phyloP scores from a whole-genome alignment of 129 eudicot genomes.

The Pseudognaphalium luteoalbum region DNA sequence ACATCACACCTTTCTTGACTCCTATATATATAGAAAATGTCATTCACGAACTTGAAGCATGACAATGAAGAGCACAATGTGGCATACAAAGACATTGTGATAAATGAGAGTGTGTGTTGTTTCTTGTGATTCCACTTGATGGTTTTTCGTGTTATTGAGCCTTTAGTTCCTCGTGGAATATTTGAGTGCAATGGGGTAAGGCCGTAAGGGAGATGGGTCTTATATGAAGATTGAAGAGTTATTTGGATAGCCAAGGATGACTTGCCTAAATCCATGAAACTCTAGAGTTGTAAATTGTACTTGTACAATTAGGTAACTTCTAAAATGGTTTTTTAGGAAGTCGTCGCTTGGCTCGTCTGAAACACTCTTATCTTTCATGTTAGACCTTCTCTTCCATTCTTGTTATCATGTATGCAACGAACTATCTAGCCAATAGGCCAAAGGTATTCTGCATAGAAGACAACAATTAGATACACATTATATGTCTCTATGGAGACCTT shows the following conservation, averaged over 20 bases:
- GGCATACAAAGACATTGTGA: background rate
- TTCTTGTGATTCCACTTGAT: background rate
- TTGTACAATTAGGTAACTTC: slow-evolving; percentile 1
- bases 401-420: background rate
- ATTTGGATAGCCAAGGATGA: slow-evolving; percentile 76
- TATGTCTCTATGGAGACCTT: too few relatives aligned
- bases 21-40: slow-evolving; percentile 28
- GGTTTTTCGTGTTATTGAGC: background rate
- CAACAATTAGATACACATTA: too few relatives aligned
- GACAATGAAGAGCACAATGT: slow-evolving; percentile 23
- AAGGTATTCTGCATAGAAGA: background rate
- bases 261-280: slow-evolving; percentile 62
- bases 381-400: slow-evolving; percentile 48
- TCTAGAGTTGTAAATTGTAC: background rate
- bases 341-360: slow-evolving; percentile 41
- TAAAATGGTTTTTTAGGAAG: slow-evolving; percentile 41
- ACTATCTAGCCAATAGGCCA: background rate
- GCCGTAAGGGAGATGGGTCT: slow-evolving; percentile 53
- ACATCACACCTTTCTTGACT: slow-evolving; percentile 6
- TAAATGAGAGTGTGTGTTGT: background rate
- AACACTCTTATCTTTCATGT: slow-evolving; percentile 51
- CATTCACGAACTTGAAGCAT: slow-evolving; percentile 16
- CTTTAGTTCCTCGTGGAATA: background rate
- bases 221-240: slow-evolving; percentile 50
- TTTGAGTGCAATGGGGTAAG: slow-evolving; percentile 4